Conservation (phyloP, 306 rosid genomes). For the Cicer pinnatifidum region DNA sequence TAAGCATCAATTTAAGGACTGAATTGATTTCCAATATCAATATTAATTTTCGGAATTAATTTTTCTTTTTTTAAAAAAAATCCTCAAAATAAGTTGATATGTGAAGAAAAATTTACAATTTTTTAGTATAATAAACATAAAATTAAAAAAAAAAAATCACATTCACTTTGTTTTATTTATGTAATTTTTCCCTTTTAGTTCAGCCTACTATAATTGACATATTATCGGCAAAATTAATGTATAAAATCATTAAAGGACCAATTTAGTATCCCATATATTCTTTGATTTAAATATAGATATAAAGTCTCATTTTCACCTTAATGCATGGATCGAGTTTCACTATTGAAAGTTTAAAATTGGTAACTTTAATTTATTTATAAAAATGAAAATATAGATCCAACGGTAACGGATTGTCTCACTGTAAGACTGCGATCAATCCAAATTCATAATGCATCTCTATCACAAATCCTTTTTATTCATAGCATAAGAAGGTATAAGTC, state of each 20-base stretch:
- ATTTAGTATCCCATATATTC: neutral
- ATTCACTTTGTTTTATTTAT: too few species aligned
- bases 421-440: too few species aligned
- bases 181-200: too few species aligned
- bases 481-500: slow-evolving; percentile 45
- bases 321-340: neutral
- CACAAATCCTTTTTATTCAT: slow-evolving; percentile 27
- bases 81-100: neutral
- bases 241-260: neutral
- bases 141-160: neutral
- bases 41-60: neutral
- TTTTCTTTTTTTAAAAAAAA: neutral
- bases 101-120: neutral
- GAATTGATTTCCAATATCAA: neutral
- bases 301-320: slow-evolving; percentile 32
- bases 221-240: neutral
- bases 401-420: too few species aligned
- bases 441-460: slow-evolving; percentile 20
- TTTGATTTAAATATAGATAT: neutral
- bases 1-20: neutral
- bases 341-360: too few species aligned
- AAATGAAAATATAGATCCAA: too few species aligned
- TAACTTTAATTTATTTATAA: too few species aligned
- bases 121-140: neutral
- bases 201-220: neutral